Base-by-base conservation (phyloP, 2,329 filamentous ascomycete species). In the Herpotrichia juniperi region DNA sequence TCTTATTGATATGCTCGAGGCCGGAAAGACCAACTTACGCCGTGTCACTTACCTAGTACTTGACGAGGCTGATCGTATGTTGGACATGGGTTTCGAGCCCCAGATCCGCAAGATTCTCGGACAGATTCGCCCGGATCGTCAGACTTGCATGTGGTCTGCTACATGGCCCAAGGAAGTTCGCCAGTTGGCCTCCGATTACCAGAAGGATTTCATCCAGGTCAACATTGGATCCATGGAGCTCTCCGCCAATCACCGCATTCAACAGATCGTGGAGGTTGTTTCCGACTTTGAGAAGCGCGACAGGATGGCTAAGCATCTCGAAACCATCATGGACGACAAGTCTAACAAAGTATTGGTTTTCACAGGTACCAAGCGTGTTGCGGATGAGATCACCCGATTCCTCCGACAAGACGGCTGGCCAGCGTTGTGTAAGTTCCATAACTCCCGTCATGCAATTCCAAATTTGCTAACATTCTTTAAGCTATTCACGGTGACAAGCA, bases 21-120 rank as follows among this genome's bases (percentile, higher is more conserved):
- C 91, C 63, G 93, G 93, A 76, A 96, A 96, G 83, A 99, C 94
- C 68, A 97, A 99, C 81, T 86, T 99, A 59, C 93, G 93, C 63
- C 92, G 94, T 76, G 93, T 97, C 57, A 99, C 94, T 50, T 99
- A 99, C 80, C 83, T 99, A 51, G 94, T 97, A 63, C 92, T 99
- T 59, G 94, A 99, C 69, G 94, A 99, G 82, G 94, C 94, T 74
- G 94, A 99, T 80, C 93, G 94, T 72, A 99, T 99, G 94, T 84
- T 99, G 75, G 94, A 99, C 81, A 99, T 99, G 94, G 94, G 94
- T 86, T 97, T 99, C 79, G 94, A 99, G 81, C 94, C 94, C 63
- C 94, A 97, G 77, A 97, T 99, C 69, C 91, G 94, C 81, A 97
- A 97, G 83, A 97, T 99, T 63, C 93, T 99, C 65, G 85, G 89